Conservation (phyloP, 768 basidiomycete genomes). For the Amanita subjunquillea region DNA sequence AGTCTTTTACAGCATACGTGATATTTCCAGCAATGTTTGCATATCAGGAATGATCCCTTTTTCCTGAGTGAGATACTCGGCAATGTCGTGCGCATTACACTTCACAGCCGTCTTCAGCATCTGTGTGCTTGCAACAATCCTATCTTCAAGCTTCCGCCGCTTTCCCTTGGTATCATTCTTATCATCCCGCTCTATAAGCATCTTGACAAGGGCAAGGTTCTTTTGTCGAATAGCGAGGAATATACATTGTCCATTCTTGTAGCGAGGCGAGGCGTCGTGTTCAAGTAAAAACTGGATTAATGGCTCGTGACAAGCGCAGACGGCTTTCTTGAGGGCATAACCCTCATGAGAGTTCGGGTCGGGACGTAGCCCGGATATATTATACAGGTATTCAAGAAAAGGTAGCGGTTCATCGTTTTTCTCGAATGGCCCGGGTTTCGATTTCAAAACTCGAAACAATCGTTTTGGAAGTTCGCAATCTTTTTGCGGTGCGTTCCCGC, state of each 20-base stretch:
- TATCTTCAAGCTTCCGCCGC: slow-evolving; percentile 47
- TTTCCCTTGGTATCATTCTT: slow-evolving; percentile 23
- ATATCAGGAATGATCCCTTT: slow-evolving; percentile 70
- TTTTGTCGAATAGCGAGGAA: slow-evolving; percentile 65
- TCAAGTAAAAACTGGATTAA: slow-evolving; percentile 64
- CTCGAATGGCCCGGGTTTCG: slow-evolving; percentile 28
- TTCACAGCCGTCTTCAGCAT: slow-evolving; percentile 64
- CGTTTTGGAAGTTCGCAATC: slow-evolving; percentile 53
- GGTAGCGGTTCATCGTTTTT: slow-evolving; percentile 49
- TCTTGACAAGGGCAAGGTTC: slow-evolving; percentile 56
- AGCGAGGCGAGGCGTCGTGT: slow-evolving; percentile 59
- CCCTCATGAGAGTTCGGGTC: slow-evolving; percentile 64
- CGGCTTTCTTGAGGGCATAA: slow-evolving; percentile 75
- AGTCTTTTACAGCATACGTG: slow-evolving; percentile 5
- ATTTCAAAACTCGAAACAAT: slow-evolving; percentile 47
- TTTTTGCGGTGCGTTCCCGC: background rate
- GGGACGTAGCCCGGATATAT: slow-evolving; percentile 26
- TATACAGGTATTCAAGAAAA: slow-evolving; percentile 49
- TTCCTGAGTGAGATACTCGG: slow-evolving; percentile 58
- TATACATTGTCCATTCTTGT: slow-evolving; percentile 56
- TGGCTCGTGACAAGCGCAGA: slow-evolving; percentile 49
- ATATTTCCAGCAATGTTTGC: slow-evolving; percentile 29
- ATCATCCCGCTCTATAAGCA: slow-evolving; percentile 42
- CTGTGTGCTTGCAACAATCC: slow-evolving; percentile 37
- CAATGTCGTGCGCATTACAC: slow-evolving; percentile 56